Evolutionary conservation across 2,329 filamentous ascomycete genomes (phyloP), one percentile per base, ranked within the genome.

Genomic region (Stachybotrys echinatus): DNA sequence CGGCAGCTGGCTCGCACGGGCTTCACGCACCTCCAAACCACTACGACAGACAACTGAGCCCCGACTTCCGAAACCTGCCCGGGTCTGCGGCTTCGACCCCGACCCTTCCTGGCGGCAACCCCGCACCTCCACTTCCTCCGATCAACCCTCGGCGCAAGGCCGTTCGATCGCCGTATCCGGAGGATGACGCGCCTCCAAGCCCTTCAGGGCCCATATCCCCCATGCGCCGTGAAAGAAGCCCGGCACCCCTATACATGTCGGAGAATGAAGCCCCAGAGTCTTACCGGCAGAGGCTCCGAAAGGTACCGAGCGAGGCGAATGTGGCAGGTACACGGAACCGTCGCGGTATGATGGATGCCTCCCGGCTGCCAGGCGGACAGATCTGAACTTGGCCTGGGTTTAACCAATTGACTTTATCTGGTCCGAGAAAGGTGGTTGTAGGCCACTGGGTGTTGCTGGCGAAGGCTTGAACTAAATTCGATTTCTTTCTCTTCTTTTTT

Each of bases 111-210:
- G 60, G 62, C 6, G 62, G 58, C 12, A 56, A 61, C 18, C 50
- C 59, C 22, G 70, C 67, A 2, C 79, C 80, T 3, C 80, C 80
- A 2, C 51, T 84, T 34, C 80, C 80, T 3, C 79, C 80, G 2
- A 79, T 84, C 60, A 83, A 83, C 58, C 80, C 80, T 23, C 72
- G 77, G 45, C 74, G 80, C 10, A 73, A 76, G 48, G 73, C 72
- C 10, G 62, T 70, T 1, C 60, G 72, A n/a, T 68, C 66, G 21
- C 63, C 65, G 4, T 53, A 73, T 19, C 55, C 63, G 38, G 65
- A 65, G 5, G 70, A 73, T 12, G 65, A 67, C 23, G 50, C 53
- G 12, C 44, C 53, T n/a, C 54, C 53, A 51, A 50, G 37, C 27
- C 55, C 55, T 8, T 58, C 55, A 37, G 48, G 52, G 21, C 56